Base-by-base conservation (phyloP, 2,329 filamentous ascomycete genomes). In the Oidium heveae region DNA sequence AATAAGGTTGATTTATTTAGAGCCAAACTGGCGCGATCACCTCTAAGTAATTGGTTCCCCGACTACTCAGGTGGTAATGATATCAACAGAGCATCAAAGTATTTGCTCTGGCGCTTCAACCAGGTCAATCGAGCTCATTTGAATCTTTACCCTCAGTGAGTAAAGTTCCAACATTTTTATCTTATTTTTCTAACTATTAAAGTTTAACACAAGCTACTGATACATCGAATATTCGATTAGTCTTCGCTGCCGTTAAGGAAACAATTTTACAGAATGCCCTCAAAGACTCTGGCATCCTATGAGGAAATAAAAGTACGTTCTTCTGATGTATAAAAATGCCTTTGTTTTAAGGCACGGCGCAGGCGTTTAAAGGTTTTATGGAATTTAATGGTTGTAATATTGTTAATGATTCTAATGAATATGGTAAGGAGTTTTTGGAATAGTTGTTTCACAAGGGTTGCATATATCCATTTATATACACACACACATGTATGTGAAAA, bases 1-100 rank as follows among this genome's bases (percentile, higher is more conserved):
- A 98, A 98, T 73, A 98, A 98, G 68, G 91, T 98, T 61, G 91
- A 98, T 71, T 78, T 98, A 56, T 98, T 98, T 75, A 89, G 91
- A 67, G 82, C 87, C 65, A 98, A 98, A 68, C 79, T 98, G 32
- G 79, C 79, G 55, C 79, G 88, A 59, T 95, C 87, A 55, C 89
- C 91, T 0, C 69, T 98, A 49, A 85, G 82, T 62, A 94, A 89
- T 66, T 98, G 96, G 68, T 98, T 98, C 65, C 89, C 88, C 0
- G 91, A 98, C 67, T 98, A 98, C 66, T 94, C 88, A 0, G 91
- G 91, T 33, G 91, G 91, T 52, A 93, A 94, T 67, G 91, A 98
- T 68, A 88, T 96, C 64, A 96, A 96, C 68, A 86, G 94, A 66
- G 91, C 91, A 5, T 91, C 91, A 55, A 98, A 98, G 68, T 98